A percentile compares a stretch with the other conserved stretches of the same genome.
Conservation (phyloP, 495 filamentous ascomycete genomes). For the Neurospora sp. region DNA sequence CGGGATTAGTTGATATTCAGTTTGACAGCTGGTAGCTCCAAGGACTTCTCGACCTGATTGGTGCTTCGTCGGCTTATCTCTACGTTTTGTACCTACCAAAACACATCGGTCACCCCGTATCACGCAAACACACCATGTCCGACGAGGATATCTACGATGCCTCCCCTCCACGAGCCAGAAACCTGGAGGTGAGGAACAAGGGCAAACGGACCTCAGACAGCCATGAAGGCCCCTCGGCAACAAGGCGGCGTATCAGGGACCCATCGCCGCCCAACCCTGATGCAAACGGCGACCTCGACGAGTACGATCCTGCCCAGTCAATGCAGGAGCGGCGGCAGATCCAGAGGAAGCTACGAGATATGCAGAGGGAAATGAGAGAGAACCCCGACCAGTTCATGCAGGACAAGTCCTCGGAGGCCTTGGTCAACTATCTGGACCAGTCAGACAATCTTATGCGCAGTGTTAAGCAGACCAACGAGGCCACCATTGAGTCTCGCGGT, state of each 20-base stretch:
- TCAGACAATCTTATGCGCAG: slow-evolving; percentile 54
- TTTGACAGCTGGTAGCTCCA: not conserved
- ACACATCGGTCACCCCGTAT: not conserved
- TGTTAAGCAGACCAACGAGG: slow-evolving; percentile 89
- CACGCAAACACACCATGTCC: not conserved
- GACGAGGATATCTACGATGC: not conserved
- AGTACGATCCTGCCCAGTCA: slow-evolving; percentile 84
- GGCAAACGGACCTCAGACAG: slow-evolving; percentile 42
- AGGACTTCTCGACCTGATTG: not conserved
- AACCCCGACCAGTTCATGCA: slow-evolving; percentile 58
- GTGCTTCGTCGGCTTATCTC: not conserved
- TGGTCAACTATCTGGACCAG: slow-evolving; percentile 50
- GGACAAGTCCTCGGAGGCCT: slow-evolving; percentile 35
- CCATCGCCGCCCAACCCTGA: slow-evolving; percentile 14
- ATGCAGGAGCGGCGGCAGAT: slow-evolving; percentile 63
- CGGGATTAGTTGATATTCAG: not conserved
- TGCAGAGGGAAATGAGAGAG: slow-evolving; percentile 58
- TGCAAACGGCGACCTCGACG: slow-evolving; percentile 23
- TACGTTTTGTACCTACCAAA: not conserved
- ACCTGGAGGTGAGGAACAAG: slow-evolving; percentile 19
- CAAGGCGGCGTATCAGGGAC: slow-evolving; percentile 28
- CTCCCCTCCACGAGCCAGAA: not conserved
- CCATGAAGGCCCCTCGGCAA: slow-evolving; percentile 26
- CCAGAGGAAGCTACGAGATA: slow-evolving; percentile 56
- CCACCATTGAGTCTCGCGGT: slow-evolving; percentile 77